Percentiles rank a stretch among this genome's conserved stretches.
Evolutionary conservation across 1,284 basidiomycete genomes (phyloP).

Genomic region (Athelia psychrophila): DNA sequence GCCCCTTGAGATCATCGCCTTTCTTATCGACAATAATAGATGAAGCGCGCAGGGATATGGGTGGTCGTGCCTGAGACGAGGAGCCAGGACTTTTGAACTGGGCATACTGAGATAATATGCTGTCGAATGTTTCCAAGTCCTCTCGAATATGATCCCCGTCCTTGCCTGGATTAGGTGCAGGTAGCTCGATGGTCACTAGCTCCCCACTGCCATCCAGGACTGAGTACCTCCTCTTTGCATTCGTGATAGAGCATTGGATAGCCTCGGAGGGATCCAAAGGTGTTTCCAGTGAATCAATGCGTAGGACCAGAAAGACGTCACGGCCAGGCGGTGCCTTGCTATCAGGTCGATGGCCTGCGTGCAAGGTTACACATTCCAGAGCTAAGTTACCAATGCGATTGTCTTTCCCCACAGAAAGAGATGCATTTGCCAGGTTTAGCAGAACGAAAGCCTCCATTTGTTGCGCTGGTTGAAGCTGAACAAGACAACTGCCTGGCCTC

Average conservation of each 20-base stretch:
- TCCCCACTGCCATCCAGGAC: conserved; percentile 28
- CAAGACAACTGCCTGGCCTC: no score
- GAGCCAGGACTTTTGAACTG: conserved; percentile 30
- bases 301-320: conserved; percentile 60
- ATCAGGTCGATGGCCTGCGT: background rate
- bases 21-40: conserved; percentile 12
- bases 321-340: conserved; percentile 32
- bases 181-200: conserved; percentile 34
- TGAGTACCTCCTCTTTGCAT: conserved; percentile 41
- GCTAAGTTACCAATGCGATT: conserved; percentile 41
- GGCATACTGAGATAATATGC: conserved; percentile 67
- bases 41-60: no score
- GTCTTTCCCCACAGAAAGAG: conserved; percentile 30
- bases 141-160: conserved; percentile 41
- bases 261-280: conserved; percentile 52
- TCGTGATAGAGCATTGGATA: conserved; percentile 36
- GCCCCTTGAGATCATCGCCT: conserved; percentile 56
- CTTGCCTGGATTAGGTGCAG: conserved; percentile 20
- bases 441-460: conserved; percentile 49
- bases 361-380: conserved; percentile 54
- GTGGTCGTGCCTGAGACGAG: background rate
- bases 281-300: conserved; percentile 56
- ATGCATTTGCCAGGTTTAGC: conserved; percentile 47
- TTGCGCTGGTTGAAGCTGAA: no score
- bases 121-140: conserved; percentile 69